Base-by-base conservation (phyloP, 2,329 filamentous ascomycete species). In the Tolypocladium guangdongense region DNA sequence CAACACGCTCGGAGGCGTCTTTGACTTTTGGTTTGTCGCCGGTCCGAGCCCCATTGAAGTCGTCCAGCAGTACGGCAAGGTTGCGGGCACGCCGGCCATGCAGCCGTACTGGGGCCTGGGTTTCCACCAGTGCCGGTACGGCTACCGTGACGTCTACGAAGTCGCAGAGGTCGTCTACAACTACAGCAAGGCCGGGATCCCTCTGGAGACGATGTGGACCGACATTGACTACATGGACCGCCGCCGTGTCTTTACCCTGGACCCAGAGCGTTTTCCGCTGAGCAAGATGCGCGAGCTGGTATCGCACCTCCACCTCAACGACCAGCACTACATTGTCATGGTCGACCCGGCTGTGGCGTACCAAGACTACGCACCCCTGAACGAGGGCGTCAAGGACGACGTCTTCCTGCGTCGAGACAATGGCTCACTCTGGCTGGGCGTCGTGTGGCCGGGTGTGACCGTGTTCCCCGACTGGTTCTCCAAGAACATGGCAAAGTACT, bases 31-130 rank as follows among this genome's bases (percentile, higher is more conserved):
- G 66, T 88, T 93, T 70, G 87, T 87, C 62, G 78, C 85, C 14
- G 89, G 89, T 0, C 86, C 87, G 0, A 82, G 77, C 0, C 83
- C 84, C 54, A 74, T 78, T 7, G 79, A 84, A 14, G 83, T 90
- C 27, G 87, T 82, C 18, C 82, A 81, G 64, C 78, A 86, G 39
- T 93, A 92, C 64, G 83, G 88, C 57, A 68, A 71, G 54, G 79
- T 84, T 2, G 74, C 85, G 51, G 88, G 88, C 0, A 71, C 88
- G 6, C 88, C 88, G 1, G 83, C 83, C 0, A 84, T 92, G 81
- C 86, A 91, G 63, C 84, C 87, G 59, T 93, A 93, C 70, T 92
- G 82, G 76, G 82, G 84, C 0, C 82, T 95, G 56, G 90, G 90
- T 0, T 92, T 79, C 64, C 89, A 95, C 59, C 88, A 95, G 65